Evolutionary conservation across 2,329 filamentous ascomycete genomes (phyloP), one percentile per base, ranked within the genome.

Genomic region (Trichoderma sp.): DNA sequence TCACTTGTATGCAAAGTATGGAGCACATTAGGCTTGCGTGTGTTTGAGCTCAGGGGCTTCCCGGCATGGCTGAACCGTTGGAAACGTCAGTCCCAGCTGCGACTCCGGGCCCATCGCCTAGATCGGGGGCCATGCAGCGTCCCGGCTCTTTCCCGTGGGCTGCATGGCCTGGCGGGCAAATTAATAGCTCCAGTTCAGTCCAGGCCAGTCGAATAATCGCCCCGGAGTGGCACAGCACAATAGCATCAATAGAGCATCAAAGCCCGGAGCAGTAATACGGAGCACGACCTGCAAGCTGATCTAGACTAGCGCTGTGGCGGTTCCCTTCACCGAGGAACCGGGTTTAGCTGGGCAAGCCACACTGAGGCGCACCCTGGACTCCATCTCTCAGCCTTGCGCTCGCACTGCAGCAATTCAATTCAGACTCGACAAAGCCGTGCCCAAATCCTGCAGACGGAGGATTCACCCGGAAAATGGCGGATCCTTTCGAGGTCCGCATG

Each of bases 401-500:
- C 17, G 12, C 66, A 53, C 30, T 59, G 57, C 57, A 43, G 53
- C 55, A 62, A 20, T 64, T 43, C 55, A 62, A 20, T 64, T 43
- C 68, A 70, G 47, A 70, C 58, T 63, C 57, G 57, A 70, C 53
- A 68, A 47, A 36, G 53, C 62, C 13, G 43, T 20, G 26, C 34
- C 50, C 23, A 34, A 36, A 50, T 36, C 43, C 36, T 34, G 23
- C 17, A 34, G 20, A 34, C 67, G 15, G 59, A 70, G 43, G 36
- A 55, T 30, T 20, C 59, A 64, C 50, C 5, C 55, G 34, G 20
- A 58, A 61, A 55, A 90, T 89, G 87, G 84, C 87, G 63, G 95
- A 99, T 83, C 96, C 97, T 6, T 99, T 99, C 82, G 96, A 98
- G 85, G 95, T 98, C 77, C 95, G 96, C 79, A 95, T 99, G 89